Evolutionary conservation across 2,329 filamentous ascomycete genomes (phyloP).

Genomic region (Colletotrichum simmondsii): DNA sequence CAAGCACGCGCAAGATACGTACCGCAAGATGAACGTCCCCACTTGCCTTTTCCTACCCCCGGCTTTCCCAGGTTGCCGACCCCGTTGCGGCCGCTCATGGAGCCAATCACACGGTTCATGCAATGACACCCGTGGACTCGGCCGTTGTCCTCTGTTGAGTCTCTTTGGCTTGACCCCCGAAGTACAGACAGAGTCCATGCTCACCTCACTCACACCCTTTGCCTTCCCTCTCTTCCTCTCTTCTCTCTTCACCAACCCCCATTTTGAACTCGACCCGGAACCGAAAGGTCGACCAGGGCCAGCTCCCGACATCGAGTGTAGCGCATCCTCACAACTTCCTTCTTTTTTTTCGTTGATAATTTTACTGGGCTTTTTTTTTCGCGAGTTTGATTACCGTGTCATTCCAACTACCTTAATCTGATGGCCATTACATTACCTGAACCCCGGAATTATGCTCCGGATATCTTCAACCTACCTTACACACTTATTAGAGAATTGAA

Average conservation of each 20-base stretch:
- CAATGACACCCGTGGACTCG: conserved; percentile 13
- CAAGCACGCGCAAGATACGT: neutral
- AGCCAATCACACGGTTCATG: conserved; percentile 16
- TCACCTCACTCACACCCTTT: neutral
- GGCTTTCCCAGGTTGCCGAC: neutral
- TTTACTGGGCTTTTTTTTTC: neutral
- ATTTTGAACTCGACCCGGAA: neutral
- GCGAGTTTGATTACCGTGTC: neutral
- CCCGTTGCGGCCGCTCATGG: conserved; percentile 11
- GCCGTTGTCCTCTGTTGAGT: conserved; percentile 7
- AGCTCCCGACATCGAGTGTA: neutral
- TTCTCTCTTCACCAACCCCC: neutral
- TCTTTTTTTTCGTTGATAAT: neutral
- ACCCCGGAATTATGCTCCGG: neutral
- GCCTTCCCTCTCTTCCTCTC: neutral
- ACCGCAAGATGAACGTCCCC: neutral
- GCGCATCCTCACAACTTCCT: neutral
- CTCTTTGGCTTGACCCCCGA: conserved; percentile 11
- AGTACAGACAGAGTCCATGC: conserved; percentile 1
- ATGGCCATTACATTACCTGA: neutral
- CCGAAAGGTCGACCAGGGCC: neutral
- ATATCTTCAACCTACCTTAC: neutral
- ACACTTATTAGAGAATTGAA: neutral
- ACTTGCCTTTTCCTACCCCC: conserved; percentile 5
- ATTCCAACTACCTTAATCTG: neutral